Conservation (phyloP, 495 filamentous ascomycete species). For the Talaromyces nanjingensis region DNA sequence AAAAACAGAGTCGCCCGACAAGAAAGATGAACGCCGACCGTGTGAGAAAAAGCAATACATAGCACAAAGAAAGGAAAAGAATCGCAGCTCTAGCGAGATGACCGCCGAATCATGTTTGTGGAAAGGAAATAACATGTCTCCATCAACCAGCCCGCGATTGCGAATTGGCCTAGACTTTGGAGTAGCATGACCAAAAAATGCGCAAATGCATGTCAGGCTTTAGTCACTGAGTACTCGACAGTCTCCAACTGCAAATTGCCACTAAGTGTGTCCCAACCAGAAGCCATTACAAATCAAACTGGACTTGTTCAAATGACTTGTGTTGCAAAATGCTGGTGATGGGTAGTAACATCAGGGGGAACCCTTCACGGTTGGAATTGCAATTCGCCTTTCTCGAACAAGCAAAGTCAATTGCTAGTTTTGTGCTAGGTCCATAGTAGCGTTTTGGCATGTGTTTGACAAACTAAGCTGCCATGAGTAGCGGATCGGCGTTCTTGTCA, state of each 20-base stretch:
- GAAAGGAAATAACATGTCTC: not conserved
- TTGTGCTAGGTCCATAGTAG: not conserved
- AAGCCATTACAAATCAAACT: not conserved
- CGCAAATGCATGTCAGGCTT: not conserved
- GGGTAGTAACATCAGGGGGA: not conserved
- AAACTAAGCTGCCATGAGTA: not conserved
- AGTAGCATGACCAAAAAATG: not conserved
- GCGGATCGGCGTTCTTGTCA: not conserved
- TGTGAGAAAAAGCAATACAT: constrained; percentile 6
- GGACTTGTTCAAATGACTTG: not conserved
- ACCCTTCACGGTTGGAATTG: not conserved
- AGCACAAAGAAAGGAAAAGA: constrained; percentile 9
- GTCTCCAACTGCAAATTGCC: not conserved
- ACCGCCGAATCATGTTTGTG: not conserved
- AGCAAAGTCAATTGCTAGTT: not conserved
- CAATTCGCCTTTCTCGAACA: constrained; percentile 1
- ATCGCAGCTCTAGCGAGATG: not conserved
- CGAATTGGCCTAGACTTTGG: not conserved
- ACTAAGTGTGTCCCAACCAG: not conserved
- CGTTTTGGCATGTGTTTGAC: not conserved
- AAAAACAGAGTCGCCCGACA: not conserved
- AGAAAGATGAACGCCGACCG: not conserved
- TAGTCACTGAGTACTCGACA: not conserved
- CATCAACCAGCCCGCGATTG: not conserved
- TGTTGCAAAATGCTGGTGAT: not conserved